A percentile compares a stretch with the other conserved stretches of the same genome.
phyloP scores from a whole-genome alignment of 2,329 filamentous ascomycete genomes.

The Xylariales sp. region DNA sequence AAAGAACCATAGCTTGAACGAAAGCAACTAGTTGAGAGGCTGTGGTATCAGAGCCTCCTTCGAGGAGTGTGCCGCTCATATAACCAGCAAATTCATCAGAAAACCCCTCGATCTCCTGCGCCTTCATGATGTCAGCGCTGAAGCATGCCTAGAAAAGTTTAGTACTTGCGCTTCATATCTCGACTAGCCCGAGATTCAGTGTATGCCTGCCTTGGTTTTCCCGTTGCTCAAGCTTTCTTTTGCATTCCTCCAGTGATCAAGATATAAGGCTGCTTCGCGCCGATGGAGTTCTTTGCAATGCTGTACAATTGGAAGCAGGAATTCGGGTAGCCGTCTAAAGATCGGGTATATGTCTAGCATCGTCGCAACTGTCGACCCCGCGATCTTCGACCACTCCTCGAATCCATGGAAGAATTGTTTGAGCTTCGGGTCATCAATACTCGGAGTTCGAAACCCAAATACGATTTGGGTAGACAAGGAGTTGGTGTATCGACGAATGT shows the following conservation, averaged over 20 bases:
- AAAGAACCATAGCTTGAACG: constrained; percentile 42
- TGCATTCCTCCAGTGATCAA: constrained; percentile 34
- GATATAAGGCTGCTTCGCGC: constrained; percentile 35
- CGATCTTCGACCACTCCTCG: constrained; percentile 24
- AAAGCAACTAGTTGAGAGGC: constrained; percentile 40
- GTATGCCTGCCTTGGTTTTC: constrained; percentile 18
- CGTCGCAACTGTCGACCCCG: constrained; percentile 27
- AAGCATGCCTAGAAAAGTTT: constrained; percentile 17
- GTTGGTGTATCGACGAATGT: constrained; percentile 42
- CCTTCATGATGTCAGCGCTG: constrained; percentile 17
- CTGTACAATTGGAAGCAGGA: constrained; percentile 30
- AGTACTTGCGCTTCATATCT: neutral
- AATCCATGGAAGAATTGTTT: constrained; percentile 35
- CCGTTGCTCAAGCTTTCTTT: constrained; percentile 29
- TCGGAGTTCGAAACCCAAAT: constrained; percentile 38
- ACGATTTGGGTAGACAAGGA: constrained; percentile 45
- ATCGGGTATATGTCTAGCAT: constrained; percentile 42
- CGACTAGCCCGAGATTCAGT: neutral
- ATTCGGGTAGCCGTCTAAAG: constrained; percentile 39
- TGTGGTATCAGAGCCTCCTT: constrained; percentile 36
- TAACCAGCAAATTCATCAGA: constrained; percentile 29
- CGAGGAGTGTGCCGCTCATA: constrained; percentile 21
- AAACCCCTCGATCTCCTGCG: constrained; percentile 25
- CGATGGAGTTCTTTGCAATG: constrained; percentile 38
- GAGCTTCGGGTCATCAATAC: constrained; percentile 32